Conservation (phyloP, 371 early-diverging fungal genomes). For the Rhizoclosmatium hyalinum region DNA sequence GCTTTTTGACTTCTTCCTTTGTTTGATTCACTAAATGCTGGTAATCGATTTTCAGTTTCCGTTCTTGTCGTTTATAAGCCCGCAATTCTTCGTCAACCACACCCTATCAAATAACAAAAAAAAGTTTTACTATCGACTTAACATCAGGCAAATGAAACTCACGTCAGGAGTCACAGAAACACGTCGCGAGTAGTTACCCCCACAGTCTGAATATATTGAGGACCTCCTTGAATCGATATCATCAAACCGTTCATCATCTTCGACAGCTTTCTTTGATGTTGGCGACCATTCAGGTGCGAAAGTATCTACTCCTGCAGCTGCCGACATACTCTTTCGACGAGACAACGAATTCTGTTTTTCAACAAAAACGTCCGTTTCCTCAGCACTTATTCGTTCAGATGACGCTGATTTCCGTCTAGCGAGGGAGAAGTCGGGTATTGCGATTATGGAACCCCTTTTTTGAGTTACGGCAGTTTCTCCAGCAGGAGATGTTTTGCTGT, state of each 20-base stretch:
- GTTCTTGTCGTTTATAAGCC: slow-evolving; percentile 25
- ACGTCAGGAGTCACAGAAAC: slow-evolving; percentile 10
- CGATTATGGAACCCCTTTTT: background rate
- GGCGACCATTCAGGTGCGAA: background rate
- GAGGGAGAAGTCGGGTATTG: slow-evolving; percentile 8
- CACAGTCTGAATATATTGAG: slow-evolving; percentile 3
- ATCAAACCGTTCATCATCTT: background rate
- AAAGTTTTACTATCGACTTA: background rate
- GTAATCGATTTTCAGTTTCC: slow-evolving; percentile 30
- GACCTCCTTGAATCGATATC: background rate
- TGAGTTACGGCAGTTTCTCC: too few species aligned
- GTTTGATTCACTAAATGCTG: slow-evolving; percentile 24
- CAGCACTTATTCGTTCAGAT: background rate
- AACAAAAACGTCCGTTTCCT: background rate
- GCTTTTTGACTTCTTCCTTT: slow-evolving; percentile 24
- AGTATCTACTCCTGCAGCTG: background rate
- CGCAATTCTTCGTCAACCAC: slow-evolving; percentile 17
- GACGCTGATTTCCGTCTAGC: background rate
- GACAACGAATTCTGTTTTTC: background rate
- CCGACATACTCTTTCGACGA: background rate
- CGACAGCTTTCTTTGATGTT: background rate
- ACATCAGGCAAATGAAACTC: background rate
- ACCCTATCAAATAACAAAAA: background rate
- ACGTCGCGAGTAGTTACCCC: slow-evolving; percentile 1
- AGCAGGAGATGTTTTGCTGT: too few species aligned